Percentiles rank a stretch among this genome's conserved stretches.
Evolutionary conservation across 2,329 filamentous ascomycete genomes (phyloP).

Genomic region (Furcasterigmium furcatum): DNA sequence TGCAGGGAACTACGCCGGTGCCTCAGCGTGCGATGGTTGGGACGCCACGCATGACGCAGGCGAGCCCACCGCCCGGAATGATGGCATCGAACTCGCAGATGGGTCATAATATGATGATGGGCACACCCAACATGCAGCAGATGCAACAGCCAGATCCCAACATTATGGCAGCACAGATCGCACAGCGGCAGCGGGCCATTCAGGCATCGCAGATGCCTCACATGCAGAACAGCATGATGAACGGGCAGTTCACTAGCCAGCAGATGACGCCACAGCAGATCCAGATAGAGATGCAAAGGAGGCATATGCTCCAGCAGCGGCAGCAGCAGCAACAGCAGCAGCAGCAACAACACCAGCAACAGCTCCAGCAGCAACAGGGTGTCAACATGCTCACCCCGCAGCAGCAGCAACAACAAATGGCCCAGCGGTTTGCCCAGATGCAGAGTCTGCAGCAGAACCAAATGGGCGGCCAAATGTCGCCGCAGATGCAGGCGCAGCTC

Average conservation of each 20-base stretch:
- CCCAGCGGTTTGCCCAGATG: conserved; percentile 40
- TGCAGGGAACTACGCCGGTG: conserved; percentile 57
- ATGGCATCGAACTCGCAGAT: conserved; percentile 56
- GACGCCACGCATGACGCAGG: conserved; percentile 61
- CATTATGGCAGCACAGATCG: conserved; percentile 40
- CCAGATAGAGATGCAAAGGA: conserved; percentile 14
- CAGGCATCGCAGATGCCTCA: conserved; percentile 34
- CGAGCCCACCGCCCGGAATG: conserved; percentile 57
- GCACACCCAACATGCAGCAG: conserved; percentile 20
- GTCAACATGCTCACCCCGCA: conserved; percentile 39
- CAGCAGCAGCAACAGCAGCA: conserved; percentile 31
- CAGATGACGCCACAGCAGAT: conserved; percentile 22
- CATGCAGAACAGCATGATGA: conserved; percentile 29
- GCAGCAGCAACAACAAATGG: conserved; percentile 16
- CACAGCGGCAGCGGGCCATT: conserved; percentile 43
- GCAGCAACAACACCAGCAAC: conserved; percentile 29
- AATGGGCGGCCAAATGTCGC: conserved; percentile 25
- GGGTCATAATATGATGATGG: conserved; percentile 49
- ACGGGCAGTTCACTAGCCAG: conserved; percentile 31
- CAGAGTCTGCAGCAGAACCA: conserved; percentile 33
- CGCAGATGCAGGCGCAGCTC: conserved; percentile 33
- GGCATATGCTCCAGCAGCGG: conserved; percentile 22
- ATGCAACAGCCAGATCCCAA: conserved; percentile 35
- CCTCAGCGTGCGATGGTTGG: conserved; percentile 46
- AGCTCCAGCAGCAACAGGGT: conserved; percentile 23